Base-by-base conservation (phyloP, 2,329 filamentous ascomycete species). In the Fusarium sp. region DNA sequence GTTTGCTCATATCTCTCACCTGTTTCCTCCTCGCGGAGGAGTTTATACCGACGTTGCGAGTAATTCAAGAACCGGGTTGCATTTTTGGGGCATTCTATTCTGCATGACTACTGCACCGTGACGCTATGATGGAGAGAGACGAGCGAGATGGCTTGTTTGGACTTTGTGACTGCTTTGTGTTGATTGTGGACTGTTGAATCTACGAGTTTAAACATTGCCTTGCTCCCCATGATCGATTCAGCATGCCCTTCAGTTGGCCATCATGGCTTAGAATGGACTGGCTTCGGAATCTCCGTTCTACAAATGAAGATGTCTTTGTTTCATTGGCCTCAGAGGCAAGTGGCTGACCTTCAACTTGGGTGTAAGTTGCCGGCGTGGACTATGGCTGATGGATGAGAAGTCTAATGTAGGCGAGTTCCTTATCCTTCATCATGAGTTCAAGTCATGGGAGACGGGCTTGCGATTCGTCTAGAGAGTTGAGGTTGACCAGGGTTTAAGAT, bases 51-150 rank as follows among this genome's bases (percentile, higher is more conserved):
- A 78, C 69, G 72, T 76, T 72, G 73, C 69, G 71, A 77, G 72
- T 76, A 76, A 76, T 78, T 78, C 73, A 76, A 78, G 76, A 78
- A 78, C 75, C 68, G 68, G 65, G 57, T 68, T 69, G 69, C 73
- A 67, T 67, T 63, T 70, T 70, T 70, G 32, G 50, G 70, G 20
- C 27, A 32, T 54, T 35, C 71, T 61, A 56, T 64, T 69, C 61
- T 69, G 57, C 25, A 38, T 62, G 35, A 40, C 15, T 27, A 11
- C 17, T 52, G 10, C 47, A 32, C 47, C 27, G 47, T 52, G 47
- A 57, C 20, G 15, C 20, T n/a, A 57, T 25, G 32, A 52, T 32
- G 47, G 17, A 8, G 47, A 52, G 47, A 8, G 47, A 27, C 27
- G 25, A 52, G 47, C 6, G 47, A 52, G 45, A 52, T 17, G 17